phyloP scores from a whole-genome alignment of 805 yeast genomes.

The Isabelozyma gotoi region DNA sequence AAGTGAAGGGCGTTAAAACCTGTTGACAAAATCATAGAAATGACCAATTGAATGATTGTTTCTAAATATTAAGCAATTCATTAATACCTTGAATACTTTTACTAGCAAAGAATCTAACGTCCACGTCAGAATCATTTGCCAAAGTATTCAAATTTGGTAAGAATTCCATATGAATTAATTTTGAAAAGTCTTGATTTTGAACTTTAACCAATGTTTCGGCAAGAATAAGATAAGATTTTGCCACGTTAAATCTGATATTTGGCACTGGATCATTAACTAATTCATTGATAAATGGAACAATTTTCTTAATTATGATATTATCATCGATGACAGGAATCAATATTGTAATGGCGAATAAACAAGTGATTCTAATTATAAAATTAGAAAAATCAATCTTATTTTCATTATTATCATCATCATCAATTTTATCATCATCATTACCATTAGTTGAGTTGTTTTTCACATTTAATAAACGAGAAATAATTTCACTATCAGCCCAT shows the following conservation, averaged over 20 bases:
- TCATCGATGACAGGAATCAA: conserved; percentile 69
- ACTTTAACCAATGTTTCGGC: conserved; percentile 48
- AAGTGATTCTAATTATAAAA: conserved; percentile 89
- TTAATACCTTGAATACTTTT: conserved; percentile 47
- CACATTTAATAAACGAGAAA: conserved; percentile 62
- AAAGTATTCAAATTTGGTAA: conserved; percentile 66
- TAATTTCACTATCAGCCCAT: conserved; percentile 88
- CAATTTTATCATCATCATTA: conserved; percentile 19
- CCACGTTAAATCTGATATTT: conserved; percentile 92
- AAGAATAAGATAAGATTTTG: conserved; percentile 71
- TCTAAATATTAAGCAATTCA: neutral
- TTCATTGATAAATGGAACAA: conserved; percentile 77
- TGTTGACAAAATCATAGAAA: neutral
- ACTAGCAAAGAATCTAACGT: conserved; percentile 83
- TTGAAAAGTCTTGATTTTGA: conserved; percentile 20
- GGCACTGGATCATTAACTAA: conserved; percentile 84
- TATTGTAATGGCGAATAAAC: conserved; percentile 83
- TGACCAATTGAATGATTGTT: neutral
- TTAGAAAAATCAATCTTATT: conserved; percentile 55
- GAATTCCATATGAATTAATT: conserved; percentile 43
- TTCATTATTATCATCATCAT: conserved; percentile 18
- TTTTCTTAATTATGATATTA: conserved; percentile 56
- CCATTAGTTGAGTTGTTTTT: conserved; percentile 13
- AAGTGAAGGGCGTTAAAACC: no score
- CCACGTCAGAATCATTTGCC: conserved; percentile 74